Conservation (phyloP, 345 rosid species). For the Aegle marmelos region DNA sequence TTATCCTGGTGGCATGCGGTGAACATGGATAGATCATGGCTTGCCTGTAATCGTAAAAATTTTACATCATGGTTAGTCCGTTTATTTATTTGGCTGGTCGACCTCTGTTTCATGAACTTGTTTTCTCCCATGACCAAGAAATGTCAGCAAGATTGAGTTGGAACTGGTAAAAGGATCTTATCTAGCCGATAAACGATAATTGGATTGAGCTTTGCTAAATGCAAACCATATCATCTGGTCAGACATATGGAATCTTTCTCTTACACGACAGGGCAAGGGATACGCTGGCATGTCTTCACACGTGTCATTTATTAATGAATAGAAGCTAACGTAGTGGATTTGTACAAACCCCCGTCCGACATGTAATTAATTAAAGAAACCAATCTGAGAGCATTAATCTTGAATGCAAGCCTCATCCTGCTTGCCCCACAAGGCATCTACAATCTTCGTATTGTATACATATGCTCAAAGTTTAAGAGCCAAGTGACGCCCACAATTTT, state of each 20-base stretch:
- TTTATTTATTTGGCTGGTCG: neutral
- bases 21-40: neutral
- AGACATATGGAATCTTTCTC: neutral
- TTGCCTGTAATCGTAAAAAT: neutral
- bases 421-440: neutral
- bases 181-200: neutral
- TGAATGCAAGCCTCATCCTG: neutral
- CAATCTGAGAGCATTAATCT: neutral
- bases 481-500: neutral
- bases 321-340: neutral
- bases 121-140: neutral
- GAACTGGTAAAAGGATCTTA: neutral
- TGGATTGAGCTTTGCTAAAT: neutral
- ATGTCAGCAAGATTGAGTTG: neutral
- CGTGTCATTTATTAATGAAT: neutral
- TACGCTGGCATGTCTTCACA: neutral
- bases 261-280: neutral
- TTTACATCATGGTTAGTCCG: neutral
- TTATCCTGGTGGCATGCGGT: neutral
- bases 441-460: too few relatives aligned
- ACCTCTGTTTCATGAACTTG: neutral
- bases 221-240: neutral
- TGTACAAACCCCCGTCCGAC: neutral
- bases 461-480: too few relatives aligned
- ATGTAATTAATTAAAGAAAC: slow-evolving; percentile 2